Conservation (phyloP, 495 filamentous ascomycete species). For the Aspergillus taichungensis region DNA sequence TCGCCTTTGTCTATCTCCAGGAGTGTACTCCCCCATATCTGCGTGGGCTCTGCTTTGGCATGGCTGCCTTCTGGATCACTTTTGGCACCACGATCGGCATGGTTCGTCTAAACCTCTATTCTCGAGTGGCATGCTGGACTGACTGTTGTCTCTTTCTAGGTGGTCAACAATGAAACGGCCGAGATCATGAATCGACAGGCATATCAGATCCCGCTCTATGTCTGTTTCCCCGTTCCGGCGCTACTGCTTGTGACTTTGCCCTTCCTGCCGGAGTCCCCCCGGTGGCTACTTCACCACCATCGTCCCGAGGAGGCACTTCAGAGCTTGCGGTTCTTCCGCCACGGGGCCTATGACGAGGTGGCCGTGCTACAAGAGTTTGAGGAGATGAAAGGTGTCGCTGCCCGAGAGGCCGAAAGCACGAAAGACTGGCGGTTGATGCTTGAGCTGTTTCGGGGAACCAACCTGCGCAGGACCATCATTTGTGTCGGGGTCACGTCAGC, state of each 20-base stretch:
- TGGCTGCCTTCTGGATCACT: background rate
- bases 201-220: background rate
- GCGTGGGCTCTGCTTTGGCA: background rate
- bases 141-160: background rate
- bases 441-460: slow-evolving; percentile 32
- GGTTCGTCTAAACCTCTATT: background rate
- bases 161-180: background rate
- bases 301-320: background rate
- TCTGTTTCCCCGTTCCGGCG: background rate
- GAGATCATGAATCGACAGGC: background rate
- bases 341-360: background rate
- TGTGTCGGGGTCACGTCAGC: slow-evolving; percentile 44
- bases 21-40: background rate
- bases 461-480: slow-evolving; percentile 38
- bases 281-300: background rate
- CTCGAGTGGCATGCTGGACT: no score
- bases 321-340: background rate
- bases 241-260: background rate
- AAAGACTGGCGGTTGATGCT: background rate
- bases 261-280: background rate
- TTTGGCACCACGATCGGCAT: slow-evolving; percentile 1
- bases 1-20: background rate
- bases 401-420: background rate
- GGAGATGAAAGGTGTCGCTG: background rate
- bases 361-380: background rate